These are phyloP conservation scores for Raphanus hybrid DNA, from an alignment of 441 rosid species.

Conservation along the genomic window DNA sequence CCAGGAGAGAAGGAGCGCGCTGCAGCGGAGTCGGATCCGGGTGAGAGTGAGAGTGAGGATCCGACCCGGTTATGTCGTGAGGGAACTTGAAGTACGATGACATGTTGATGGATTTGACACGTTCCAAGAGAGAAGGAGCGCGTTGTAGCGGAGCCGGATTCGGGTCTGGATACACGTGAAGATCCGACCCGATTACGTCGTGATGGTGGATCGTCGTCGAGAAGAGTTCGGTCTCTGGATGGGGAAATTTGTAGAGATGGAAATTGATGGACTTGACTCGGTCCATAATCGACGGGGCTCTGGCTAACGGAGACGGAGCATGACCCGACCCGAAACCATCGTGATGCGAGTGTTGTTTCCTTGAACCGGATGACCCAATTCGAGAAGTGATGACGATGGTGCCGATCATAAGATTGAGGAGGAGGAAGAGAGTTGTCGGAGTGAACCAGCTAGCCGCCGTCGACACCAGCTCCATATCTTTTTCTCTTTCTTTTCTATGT, in stretches of 20 bases:
- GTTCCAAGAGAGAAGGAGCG: conserved; percentile 56
- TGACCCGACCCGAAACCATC: conserved; percentile 34
- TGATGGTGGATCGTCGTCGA: conserved; percentile 24
- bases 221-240: conserved; percentile 33
- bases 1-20: conserved; percentile 55
- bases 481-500: neutral
- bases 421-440: conserved; percentile 65
- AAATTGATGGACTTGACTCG: conserved; percentile 64
- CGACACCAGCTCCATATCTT: conserved; percentile 38
- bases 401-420: conserved; percentile 74
- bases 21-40: conserved; percentile 23
- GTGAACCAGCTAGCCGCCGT: conserved; percentile 59
- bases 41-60: conserved; percentile 17
- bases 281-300: conserved; percentile 57
- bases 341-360: conserved; percentile 25
- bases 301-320: conserved; percentile 36
- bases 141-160: conserved; percentile 37
- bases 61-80: conserved; percentile 31
- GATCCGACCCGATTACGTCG: conserved; percentile 37
- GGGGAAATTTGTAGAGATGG: conserved; percentile 43
- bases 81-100: conserved; percentile 41
- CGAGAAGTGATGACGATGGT: conserved; percentile 64
- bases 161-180: conserved; percentile 34
- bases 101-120: conserved; percentile 61
- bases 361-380: conserved; percentile 34